Conservation (phyloP, 2,329 filamentous ascomycete species). For the Geosmithia putterillii region DNA sequence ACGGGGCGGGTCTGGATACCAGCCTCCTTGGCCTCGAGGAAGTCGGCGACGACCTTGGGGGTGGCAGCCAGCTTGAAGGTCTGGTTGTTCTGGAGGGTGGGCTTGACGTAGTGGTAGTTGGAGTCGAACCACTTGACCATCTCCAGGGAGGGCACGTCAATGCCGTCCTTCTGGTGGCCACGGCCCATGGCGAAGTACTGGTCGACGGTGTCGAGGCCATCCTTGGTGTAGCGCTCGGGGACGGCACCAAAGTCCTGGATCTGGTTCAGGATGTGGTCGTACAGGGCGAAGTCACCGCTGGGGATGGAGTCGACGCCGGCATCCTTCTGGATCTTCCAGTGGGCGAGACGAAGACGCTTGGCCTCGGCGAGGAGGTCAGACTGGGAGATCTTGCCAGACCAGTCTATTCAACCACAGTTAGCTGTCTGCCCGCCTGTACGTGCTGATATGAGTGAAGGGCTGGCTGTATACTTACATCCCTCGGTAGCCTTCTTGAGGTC, state of each 20-base stretch:
- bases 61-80: slow-evolving; percentile 77
- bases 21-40: slow-evolving; percentile 95
- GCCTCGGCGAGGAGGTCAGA: slow-evolving; percentile 85
- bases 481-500: slow-evolving; percentile 99
- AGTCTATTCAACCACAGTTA: slow-evolving; percentile 31
- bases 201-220: slow-evolving; percentile 79
- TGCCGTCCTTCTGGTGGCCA: slow-evolving; percentile 88
- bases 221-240: slow-evolving; percentile 85
- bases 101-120: slow-evolving; percentile 99
- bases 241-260: slow-evolving; percentile 94
- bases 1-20: slow-evolving; percentile 89
- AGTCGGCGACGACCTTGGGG: slow-evolving; percentile 91
- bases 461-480: slow-evolving; percentile 47
- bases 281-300: slow-evolving; percentile 98
- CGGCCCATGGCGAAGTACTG: slow-evolving; percentile 99
- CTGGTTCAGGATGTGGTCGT: slow-evolving; percentile 95
- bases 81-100: slow-evolving; percentile 93
- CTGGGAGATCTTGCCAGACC: slow-evolving; percentile 88
- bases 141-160: slow-evolving; percentile 90
- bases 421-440: not conserved
- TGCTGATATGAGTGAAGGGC: too few relatives aligned
- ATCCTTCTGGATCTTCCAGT: slow-evolving; percentile 99
- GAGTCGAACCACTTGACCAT: slow-evolving; percentile 99
- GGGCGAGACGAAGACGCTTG: slow-evolving; percentile 89
- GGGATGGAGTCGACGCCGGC: slow-evolving; percentile 96